Base-by-base conservation (phyloP, 768 basidiomycete species). In the Rhodocollybia butyracea region DNA sequence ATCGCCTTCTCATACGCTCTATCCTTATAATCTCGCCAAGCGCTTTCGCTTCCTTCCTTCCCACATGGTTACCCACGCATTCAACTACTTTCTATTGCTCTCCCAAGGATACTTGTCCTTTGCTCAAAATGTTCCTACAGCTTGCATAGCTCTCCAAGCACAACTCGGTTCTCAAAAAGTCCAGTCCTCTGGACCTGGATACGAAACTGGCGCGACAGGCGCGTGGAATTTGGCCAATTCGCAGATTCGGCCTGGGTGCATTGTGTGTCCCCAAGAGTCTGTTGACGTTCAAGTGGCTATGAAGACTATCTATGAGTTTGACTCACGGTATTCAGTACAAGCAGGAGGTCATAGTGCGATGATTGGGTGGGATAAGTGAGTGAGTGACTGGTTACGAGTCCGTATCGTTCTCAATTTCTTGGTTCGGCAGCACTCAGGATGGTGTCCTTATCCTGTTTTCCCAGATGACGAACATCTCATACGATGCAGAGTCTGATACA, bases 261-360 rank as follows among this genome's bases (percentile, higher is more conserved):
- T 66, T 29, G 63, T 66, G 6, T 61, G 62, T 41, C 63, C 63
- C 4, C 45, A 26, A 7, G 50, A 30, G 8, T 32, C 56, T 19
- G 15, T n/a, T 2, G 40, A 66, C 46, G 65, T 66, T 6, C 58
- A 59, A 45, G 36, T 51, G 22, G 63, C 63, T 2, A 66, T 66
- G 65, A 56, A 54, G 38, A 58, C 60, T 1, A 63, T 66, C 30
- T 66, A 56, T 26, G 40, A 51, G 13, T 46, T 55, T n/a, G 21
- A 50, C 11, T 55, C 62, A 3, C 34, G 58, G 12, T 66, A 63
- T 45, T 59, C 63, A 15, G 63, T 66, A 17, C 63, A 61, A 40
- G 59, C 63, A 5, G 65, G 65, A 2, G 60, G 60, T 2, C 65
- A 66, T 39, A 63, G 59, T 42, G 65, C 60, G 30, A 66, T 66